phyloP scores from a whole-genome alignment of 2,329 filamentous ascomycete genomes.

The Aureobasidium zeae region DNA sequence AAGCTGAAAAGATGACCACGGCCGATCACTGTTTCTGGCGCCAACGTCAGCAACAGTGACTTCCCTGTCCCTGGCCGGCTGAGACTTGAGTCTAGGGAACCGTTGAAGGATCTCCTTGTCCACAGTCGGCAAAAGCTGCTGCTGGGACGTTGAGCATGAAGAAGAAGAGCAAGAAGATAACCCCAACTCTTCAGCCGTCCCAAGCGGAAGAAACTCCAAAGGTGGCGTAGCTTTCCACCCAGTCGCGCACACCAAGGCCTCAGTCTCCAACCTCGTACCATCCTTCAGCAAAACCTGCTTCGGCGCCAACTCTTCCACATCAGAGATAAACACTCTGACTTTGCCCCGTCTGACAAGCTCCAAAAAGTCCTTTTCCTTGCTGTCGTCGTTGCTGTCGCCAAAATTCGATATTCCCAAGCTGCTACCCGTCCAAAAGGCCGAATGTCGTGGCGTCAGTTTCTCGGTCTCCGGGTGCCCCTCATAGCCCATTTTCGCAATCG shows the following conservation, averaged over 20 bases:
- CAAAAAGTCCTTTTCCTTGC: conserved; percentile 45
- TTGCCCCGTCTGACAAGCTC: conserved; percentile 45
- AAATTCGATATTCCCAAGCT: conserved; percentile 55
- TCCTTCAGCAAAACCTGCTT: conserved; percentile 41
- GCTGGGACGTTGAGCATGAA: conserved; percentile 26
- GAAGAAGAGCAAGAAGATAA: conserved; percentile 3
- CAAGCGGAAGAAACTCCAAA: conserved; percentile 24
- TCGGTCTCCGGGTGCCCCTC: conserved; percentile 34
- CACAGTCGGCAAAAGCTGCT: too few species aligned
- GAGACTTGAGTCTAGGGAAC: conserved; percentile 46
- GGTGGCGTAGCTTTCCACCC: conserved; percentile 47
- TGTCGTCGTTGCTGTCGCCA: too few species aligned
- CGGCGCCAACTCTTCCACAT: conserved; percentile 42
- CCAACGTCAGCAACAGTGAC: too few species aligned
- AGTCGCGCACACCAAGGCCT: conserved; percentile 47
- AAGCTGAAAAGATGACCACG: too few species aligned
- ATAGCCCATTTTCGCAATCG: conserved; percentile 39
- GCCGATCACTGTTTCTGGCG: too few species aligned
- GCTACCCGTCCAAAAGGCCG: conserved; percentile 45
- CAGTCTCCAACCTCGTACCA: conserved; percentile 36
- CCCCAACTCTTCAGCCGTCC: neutral
- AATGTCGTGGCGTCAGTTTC: conserved; percentile 36
- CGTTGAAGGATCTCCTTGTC: conserved; percentile 43
- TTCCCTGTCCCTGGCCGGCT: too few species aligned
- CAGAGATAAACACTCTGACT: conserved; percentile 48